These are phyloP conservation scores for Cryptosporidium sp. DNA, from an alignment of 169 alveolate genomes.

Conservation along the genomic window DNA sequence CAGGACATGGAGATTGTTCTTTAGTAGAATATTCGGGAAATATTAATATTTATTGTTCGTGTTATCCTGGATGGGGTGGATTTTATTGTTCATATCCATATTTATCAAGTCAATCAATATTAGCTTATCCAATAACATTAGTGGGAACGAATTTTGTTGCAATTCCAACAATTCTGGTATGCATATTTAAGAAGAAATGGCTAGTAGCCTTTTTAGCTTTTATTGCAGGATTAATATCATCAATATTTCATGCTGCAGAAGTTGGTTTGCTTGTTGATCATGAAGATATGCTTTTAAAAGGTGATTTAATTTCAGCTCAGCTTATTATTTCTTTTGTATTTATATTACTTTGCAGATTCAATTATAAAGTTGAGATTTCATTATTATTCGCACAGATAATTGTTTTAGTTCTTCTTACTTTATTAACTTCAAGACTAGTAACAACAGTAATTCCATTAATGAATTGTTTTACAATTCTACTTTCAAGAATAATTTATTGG, in stretches of 20 bases:
- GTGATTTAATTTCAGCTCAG: slow-evolving; percentile 68
- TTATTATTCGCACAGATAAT: slow-evolving; percentile 8
- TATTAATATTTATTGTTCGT: slow-evolving; percentile 63
- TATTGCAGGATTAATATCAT: slow-evolving; percentile 68
- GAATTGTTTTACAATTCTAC: slow-evolving; percentile 16
- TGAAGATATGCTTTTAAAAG: slow-evolving; percentile 39
- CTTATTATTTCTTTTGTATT: slow-evolving; percentile 58
- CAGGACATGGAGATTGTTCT: slow-evolving; percentile 69
- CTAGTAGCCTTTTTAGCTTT: slow-evolving; percentile 57
- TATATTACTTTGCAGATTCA: slow-evolving; percentile 59
- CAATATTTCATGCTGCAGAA: slow-evolving; percentile 72
- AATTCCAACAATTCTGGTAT: slow-evolving; percentile 61
- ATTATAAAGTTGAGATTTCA: slow-evolving; percentile 38
- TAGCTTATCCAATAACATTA: slow-evolving; percentile 65
- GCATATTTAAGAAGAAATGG: slow-evolving; percentile 49
- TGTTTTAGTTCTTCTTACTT: slow-evolving; percentile 8
- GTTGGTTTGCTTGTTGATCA: slow-evolving; percentile 58
- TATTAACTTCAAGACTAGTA: slow-evolving; percentile 48
- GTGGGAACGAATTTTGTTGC: slow-evolving; percentile 74
- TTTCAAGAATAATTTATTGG: slow-evolving; percentile 54
- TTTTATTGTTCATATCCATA: slow-evolving; percentile 61
- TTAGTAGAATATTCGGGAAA: slow-evolving; percentile 17
- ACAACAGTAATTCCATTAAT: slow-evolving; percentile 65
- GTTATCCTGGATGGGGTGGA: slow-evolving; percentile 77
- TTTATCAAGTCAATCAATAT: slow-evolving; percentile 38